Evolutionary conservation across 2,329 filamentous ascomycete genomes (phyloP).

Genomic region (Fusarium kyushuense): DNA sequence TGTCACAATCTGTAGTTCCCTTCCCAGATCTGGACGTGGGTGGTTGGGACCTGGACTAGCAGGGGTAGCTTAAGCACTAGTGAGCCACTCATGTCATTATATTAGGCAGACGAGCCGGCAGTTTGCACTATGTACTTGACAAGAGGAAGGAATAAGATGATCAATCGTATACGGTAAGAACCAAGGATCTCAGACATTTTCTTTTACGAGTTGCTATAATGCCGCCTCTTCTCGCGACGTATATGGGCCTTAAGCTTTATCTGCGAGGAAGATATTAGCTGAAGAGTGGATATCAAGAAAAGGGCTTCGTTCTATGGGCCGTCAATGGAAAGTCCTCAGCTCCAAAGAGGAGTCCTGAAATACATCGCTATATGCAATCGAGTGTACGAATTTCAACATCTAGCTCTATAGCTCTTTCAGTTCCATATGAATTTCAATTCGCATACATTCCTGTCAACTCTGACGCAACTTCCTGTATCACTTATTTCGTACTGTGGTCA

Average conservation of each 20-base stretch:
- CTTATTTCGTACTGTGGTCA: constrained; percentile 27
- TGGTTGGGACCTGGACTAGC: constrained; percentile 35
- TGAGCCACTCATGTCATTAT: constrained; percentile 32
- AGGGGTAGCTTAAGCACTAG: constrained; percentile 31
- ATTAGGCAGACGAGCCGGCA: constrained; percentile 7
- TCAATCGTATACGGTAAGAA: neutral
- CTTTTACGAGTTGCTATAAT: neutral
- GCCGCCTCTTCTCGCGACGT: neutral
- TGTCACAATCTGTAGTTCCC: constrained; percentile 38
- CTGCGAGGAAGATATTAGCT: neutral
- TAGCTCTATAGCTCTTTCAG: neutral
- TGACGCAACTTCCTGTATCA: neutral
- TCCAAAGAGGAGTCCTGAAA: neutral
- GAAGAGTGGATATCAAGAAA: constrained; percentile 1
- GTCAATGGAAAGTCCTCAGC: neutral
- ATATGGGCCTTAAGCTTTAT: neutral
- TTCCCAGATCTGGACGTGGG: constrained; percentile 33
- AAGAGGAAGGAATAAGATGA: neutral
- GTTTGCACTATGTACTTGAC: neutral
- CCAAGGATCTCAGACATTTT: neutral
- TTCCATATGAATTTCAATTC: neutral
- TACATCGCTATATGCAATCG: neutral
- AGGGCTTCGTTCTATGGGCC: neutral
- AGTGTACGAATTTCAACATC: neutral
- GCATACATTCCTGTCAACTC: neutral